Evolutionary conservation across 371 early-diverging fungal genomes (phyloP), one percentile per base, ranked within the genome.

Genomic region (Zychaea mexicana): DNA sequence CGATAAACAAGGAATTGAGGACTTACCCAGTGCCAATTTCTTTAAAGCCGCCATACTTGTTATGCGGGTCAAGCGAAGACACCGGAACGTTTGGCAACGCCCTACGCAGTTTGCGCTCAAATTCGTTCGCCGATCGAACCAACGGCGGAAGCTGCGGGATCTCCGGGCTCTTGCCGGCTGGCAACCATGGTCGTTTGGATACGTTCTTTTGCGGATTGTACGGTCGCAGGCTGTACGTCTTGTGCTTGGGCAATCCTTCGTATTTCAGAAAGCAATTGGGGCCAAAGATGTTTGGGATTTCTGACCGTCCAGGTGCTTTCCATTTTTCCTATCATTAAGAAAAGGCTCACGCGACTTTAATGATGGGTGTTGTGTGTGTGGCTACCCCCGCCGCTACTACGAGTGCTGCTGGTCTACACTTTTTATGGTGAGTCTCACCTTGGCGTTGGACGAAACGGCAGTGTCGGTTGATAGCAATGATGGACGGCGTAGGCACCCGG

Each of bases 231-330:
- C 57, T 42, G 46, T 66, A 74, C 8, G 68, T 58, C 36, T 60
- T 71, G 7, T 71, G 66, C n/a, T 26, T 57, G 60, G 60, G 75
- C 59, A 30, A 52, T 46, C 57, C 54, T 64, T 80, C 77, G 19
- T 76, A 73, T 52, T 75, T 74, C 12, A 80, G 64, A 65, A 77
- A 78, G 26, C 74, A 74, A 57, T 77, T 76, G 21, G 65, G 69
- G 4, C 80, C 80, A 52, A 80, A 70, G 32, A 80, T 74, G 59
- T 80, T 77, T n/a, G 80, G 80, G 31, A 80, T 77, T 65, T 80
- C 80, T 59, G 71, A 77, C 32, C 62, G 68, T 58, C 80, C 80
- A 59, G 80, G 80, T 52, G 77, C 69, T 66, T 76, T 65, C 80
- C 80, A 80, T 19, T 74, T 73, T 70, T 79, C 62, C 64, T 67